Percentiles rank a stretch among this genome's conserved stretches.
Conservation (phyloP, 768 basidiomycete genomes). For the Brasilioporus rufonigricans region DNA sequence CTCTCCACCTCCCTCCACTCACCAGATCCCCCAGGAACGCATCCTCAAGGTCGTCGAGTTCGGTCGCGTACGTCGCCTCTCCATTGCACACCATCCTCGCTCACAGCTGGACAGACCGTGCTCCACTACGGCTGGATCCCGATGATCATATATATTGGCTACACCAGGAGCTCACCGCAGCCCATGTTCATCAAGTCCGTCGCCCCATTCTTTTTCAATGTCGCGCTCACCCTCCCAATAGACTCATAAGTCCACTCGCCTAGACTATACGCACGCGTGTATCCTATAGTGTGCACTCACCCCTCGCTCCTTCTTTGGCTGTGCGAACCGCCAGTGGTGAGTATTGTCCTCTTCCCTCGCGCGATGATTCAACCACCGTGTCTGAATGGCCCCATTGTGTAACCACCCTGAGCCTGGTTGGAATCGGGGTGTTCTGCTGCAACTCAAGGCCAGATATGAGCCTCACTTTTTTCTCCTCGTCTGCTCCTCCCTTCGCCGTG, state of each 20-base stretch:
- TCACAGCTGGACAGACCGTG: conserved; percentile 57
- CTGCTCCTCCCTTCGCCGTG: neutral
- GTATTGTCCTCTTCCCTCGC: conserved; percentile 5
- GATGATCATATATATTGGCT: conserved; percentile 93
- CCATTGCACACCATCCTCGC: neutral
- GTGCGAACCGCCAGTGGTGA: conserved; percentile 26
- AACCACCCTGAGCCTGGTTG: conserved; percentile 55
- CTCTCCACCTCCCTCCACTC: neutral
- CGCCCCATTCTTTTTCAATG: neutral
- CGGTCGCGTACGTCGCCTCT: conserved; percentile 61
- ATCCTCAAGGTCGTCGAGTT: conserved; percentile 79
- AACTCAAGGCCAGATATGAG: conserved; percentile 90
- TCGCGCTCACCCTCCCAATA: conserved; percentile 30
- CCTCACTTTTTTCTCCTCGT: conserved; percentile 8
- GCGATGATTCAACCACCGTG: conserved; percentile 66
- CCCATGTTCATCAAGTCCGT: conserved; percentile 94
- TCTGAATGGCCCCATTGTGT: conserved; percentile 37
- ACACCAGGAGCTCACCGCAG: conserved; percentile 88
- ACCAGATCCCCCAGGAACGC: conserved; percentile 50
- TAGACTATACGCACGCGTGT: conserved; percentile 39
- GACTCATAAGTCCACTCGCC: conserved; percentile 92
- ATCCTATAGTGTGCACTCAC: conserved; percentile 26
- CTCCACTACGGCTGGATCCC: conserved; percentile 97
- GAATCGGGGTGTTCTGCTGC: conserved; percentile 49
- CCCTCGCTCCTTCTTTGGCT: neutral